phyloP scores from a whole-genome alignment of 345 rosid species.

The Cardamine resedifolia region DNA sequence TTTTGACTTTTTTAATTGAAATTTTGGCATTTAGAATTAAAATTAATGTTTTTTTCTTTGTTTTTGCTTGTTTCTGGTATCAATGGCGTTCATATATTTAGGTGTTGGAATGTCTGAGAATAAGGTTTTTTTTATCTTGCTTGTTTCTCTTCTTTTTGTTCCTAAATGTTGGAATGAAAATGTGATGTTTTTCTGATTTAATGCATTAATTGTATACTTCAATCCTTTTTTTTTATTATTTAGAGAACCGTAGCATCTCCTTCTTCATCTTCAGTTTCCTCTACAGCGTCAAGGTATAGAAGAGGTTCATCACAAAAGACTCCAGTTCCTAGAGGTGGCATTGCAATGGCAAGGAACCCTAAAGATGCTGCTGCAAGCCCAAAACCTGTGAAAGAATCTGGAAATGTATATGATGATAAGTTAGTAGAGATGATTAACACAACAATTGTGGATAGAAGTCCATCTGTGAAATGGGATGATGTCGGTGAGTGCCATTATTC shows the following conservation, averaged over 20 bases:
- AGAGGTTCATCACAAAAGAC: constrained; percentile 41
- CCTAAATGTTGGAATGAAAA: neutral
- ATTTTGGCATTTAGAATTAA: neutral
- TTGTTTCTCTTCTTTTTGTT: constrained; percentile 14
- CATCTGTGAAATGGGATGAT: constrained; percentile 95
- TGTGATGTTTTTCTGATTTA: neutral
- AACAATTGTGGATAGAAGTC: constrained; percentile 91
- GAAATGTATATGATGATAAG: constrained; percentile 65
- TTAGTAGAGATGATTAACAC: constrained; percentile 86
- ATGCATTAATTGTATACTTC: neutral
- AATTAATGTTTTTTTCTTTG: neutral
- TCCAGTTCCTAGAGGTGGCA: constrained; percentile 41
- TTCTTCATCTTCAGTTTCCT: constrained; percentile 53
- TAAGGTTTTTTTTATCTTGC: constrained; percentile 54
- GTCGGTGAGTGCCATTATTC: constrained; percentile 61
- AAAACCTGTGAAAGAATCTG: constrained; percentile 57
- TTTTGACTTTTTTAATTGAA: constrained; percentile 14
- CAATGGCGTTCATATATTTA: constrained; percentile 32
- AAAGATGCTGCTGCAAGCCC: constrained; percentile 47
- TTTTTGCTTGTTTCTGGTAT: constrained; percentile 14
- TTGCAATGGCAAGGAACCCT: constrained; percentile 40
- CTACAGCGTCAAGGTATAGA: constrained; percentile 46
- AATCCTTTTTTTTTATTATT: constrained; percentile 25
- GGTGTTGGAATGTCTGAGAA: constrained; percentile 59
- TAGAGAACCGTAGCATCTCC: constrained; percentile 55